Base-by-base conservation (phyloP, 345 rosid genomes). In the Gossypium longicalyx region DNA sequence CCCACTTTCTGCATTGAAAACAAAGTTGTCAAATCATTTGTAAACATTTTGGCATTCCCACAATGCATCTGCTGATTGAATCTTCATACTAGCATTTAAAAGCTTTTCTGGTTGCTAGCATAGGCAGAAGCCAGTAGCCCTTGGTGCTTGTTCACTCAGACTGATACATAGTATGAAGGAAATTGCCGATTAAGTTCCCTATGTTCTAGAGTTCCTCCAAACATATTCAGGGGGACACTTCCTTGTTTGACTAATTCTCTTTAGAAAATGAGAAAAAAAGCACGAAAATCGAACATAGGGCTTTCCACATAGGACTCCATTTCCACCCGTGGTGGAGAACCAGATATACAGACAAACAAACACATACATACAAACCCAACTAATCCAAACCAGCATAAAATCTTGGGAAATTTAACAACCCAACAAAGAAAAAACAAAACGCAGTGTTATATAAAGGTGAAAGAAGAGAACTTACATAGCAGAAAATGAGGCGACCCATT, bases 401-500 rank as follows among this genome's bases (percentile, higher is more conserved):
- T 5, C 56, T 12, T 3, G 3, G 34, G 19, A 67, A 67, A 67
- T 67, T 47, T 38, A 38, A 41, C 49, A 64, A 25, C 64, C 34
- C 17, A 59, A 12, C 17, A 25, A 13, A 59, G 9, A 25, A 23
- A 22, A 59, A 23, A 38, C 60, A 41, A 47, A 67, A 27, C 54
- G 7, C 61, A 57, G 11, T 25, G 9, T 51, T 5, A 2, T 22
- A 47, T 7, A 1, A 2, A 13, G 17, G 64, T 12, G 77, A 25
- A 67, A 48, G 38, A 69, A 13, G 70, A 52, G n/a, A 25, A 80
- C 89, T 78, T 48, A 93, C 93, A 93, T 93, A 41, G 99, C 97
- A 47, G 97, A 84, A 54, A 88, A 78, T 34, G 99, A 90, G 70
- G 98, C 93, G 1, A 93, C 81, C 96, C 97, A 93, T 85, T 90